Conservation (phyloP, 768 basidiomycete genomes). For the Cubamyces lactineus region DNA sequence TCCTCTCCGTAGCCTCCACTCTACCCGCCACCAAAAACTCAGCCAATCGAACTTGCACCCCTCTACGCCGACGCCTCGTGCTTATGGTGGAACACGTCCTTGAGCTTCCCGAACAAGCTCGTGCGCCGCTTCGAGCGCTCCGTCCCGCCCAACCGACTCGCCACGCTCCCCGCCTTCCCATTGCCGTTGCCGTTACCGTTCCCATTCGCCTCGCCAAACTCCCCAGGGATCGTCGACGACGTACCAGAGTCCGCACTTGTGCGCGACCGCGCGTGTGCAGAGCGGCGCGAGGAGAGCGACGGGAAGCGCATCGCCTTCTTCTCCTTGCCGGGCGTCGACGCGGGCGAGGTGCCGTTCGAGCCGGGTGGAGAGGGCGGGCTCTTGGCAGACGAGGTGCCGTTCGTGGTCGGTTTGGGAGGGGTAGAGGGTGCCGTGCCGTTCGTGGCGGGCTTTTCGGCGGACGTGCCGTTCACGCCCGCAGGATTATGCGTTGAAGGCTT, state of each 20-base stretch:
- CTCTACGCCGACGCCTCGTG: constrained; percentile 12
- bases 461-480: constrained; percentile 1
- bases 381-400: constrained; percentile 8
- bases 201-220: constrained; percentile 15
- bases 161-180: constrained; percentile 5
- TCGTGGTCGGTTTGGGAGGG: not conserved
- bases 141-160: constrained; percentile 21
- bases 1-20: too few relatives aligned
- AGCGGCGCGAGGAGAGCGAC: constrained; percentile 28
- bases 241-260: constrained; percentile 19
- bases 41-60: too few relatives aligned
- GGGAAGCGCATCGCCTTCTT: constrained; percentile 34
- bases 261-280: constrained; percentile 24
- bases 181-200: constrained; percentile 11
- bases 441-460: constrained; percentile 23
- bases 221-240: not conserved
- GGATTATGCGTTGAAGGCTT: constrained; percentile 20
- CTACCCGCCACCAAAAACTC: not conserved
- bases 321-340: constrained; percentile 26
- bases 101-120: constrained; percentile 39
- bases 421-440: constrained; percentile 11
- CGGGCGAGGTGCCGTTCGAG: constrained; percentile 11
- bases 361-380: not conserved
- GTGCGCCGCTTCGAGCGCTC: constrained; percentile 34
- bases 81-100: constrained; percentile 32